phyloP scores from a whole-genome alignment of 2,329 filamentous ascomycete species.

The Raffaelea deltoideospora region DNA sequence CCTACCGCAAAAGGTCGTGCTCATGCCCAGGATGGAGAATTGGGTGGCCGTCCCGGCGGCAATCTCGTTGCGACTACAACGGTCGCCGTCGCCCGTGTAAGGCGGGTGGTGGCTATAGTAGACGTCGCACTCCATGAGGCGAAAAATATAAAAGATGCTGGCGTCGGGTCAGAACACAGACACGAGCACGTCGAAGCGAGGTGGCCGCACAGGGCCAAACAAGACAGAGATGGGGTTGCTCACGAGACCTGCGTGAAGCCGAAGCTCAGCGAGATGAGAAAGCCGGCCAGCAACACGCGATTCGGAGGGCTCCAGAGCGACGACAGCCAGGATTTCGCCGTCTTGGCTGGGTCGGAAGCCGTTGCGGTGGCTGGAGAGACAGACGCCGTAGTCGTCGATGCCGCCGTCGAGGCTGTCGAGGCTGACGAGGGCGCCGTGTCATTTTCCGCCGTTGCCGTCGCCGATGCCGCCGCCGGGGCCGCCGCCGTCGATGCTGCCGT shows the following conservation, averaged over 20 bases:
- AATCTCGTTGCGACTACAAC: conserved; percentile 46
- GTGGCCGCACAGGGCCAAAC: not conserved
- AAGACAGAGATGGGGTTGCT: conserved; percentile 7
- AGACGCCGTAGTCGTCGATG: not conserved
- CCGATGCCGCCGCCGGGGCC: not conserved
- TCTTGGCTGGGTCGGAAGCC: no score
- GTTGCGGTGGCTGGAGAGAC: no score
- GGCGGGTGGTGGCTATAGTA: conserved; percentile 47
- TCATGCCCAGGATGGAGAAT: conserved; percentile 49
- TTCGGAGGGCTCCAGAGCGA: conserved; percentile 15
- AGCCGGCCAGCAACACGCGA: conserved; percentile 40
- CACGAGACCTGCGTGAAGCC: conserved; percentile 34
- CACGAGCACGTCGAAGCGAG: not conserved
- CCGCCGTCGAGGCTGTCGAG: no score
- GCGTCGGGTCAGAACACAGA: not conserved
- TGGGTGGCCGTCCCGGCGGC: conserved; percentile 48
- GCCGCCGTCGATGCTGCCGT: not conserved
- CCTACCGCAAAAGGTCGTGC: conserved; percentile 48
- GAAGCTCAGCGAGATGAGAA: conserved; percentile 39
- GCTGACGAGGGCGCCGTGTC: not conserved
- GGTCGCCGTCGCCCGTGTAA: conserved; percentile 29
- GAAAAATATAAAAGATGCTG: conserved; percentile 47
- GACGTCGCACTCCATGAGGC: conserved; percentile 55
- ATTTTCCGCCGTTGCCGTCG: not conserved
- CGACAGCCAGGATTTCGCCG: conserved; percentile 1